Conservation (phyloP, 2,329 filamentous ascomycete species). For the Onygenales sp. region DNA sequence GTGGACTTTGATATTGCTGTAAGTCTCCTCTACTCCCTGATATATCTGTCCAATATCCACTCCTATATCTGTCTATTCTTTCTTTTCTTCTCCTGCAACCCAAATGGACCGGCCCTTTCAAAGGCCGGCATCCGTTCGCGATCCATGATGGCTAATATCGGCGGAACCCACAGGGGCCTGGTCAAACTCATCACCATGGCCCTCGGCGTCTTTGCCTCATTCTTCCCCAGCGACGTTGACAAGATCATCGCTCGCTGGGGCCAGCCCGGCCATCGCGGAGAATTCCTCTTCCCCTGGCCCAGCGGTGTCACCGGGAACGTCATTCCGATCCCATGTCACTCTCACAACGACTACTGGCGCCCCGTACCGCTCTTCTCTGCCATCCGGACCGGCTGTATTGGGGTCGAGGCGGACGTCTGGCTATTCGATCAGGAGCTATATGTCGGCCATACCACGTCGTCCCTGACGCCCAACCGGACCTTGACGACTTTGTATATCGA, state of each 20-base stretch:
- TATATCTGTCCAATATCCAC: too few species aligned
- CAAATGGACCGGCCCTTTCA: not conserved
- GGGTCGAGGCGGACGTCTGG: slow-evolving; percentile 52
- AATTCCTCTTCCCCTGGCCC: slow-evolving; percentile 31
- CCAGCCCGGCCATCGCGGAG: slow-evolving; percentile 24
- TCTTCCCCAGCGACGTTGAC: slow-evolving; percentile 35
- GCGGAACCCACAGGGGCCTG: slow-evolving; percentile 23
- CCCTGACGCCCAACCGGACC: slow-evolving; percentile 38
- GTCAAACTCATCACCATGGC: slow-evolving; percentile 31
- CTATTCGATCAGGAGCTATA: slow-evolving; percentile 44
- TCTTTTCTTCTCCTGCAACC: not conserved
- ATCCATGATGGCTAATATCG: not conserved
- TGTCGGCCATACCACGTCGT: slow-evolving; percentile 43
- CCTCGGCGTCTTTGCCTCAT: slow-evolving; percentile 27
- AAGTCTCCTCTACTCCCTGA: too few species aligned
- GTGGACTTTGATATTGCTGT: too few species aligned
- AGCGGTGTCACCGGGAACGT: slow-evolving; percentile 43
- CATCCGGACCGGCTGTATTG: slow-evolving; percentile 43
- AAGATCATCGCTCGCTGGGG: slow-evolving; percentile 32
- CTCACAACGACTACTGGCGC: slow-evolving; percentile 53
- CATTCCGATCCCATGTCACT: slow-evolving; percentile 43
- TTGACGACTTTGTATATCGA: slow-evolving; percentile 45
- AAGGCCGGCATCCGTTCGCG: not conserved
- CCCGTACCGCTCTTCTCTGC: slow-evolving; percentile 46
- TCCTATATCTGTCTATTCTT: not conserved